These are phyloP conservation scores for Colletotrichum euphorbiae DNA, from an alignment of 2,329 filamentous ascomycete genomes.

Conservation along the genomic window DNA sequence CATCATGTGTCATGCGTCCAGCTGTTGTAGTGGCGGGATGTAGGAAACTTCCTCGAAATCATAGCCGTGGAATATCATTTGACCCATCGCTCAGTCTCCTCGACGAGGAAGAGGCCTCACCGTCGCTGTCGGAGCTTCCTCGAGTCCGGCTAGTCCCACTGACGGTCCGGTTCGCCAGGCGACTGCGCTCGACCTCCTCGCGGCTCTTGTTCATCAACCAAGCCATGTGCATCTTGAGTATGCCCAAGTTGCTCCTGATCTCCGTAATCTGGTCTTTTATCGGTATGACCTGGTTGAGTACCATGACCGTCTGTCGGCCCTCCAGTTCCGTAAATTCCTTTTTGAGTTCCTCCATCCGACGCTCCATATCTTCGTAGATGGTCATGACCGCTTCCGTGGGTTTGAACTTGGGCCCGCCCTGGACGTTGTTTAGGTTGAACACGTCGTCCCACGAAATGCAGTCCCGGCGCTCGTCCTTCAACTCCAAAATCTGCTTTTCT, in stretches of 20 bases:
- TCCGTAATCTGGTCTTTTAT: conserved; percentile 73
- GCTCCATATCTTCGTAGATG: conserved; percentile 42
- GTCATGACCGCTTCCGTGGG: conserved; percentile 41
- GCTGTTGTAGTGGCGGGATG: neutral
- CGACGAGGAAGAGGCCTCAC: conserved; percentile 37
- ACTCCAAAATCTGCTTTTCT: conserved; percentile 49
- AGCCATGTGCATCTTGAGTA: conserved; percentile 69
- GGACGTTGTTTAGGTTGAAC: conserved; percentile 33
- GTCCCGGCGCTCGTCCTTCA: conserved; percentile 43
- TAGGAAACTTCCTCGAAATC: neutral
- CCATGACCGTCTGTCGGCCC: conserved; percentile 69
- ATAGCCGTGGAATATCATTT: conserved; percentile 52
- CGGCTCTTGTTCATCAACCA: conserved; percentile 67
- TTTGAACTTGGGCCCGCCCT: conserved; percentile 35
- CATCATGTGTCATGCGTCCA: neutral
- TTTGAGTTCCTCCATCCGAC: conserved; percentile 66
- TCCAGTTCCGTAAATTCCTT: conserved; percentile 69
- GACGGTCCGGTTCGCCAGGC: conserved; percentile 44
- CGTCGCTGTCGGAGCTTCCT: conserved; percentile 43
- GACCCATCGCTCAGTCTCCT: conserved; percentile 47
- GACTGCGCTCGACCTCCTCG: conserved; percentile 54
- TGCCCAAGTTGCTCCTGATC: conserved; percentile 66
- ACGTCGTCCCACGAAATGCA: conserved; percentile 39
- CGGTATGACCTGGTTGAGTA: conserved; percentile 71
- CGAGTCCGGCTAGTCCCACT: conserved; percentile 43